These are phyloP conservation scores for Purshia tridentata DNA, from an alignment of 306 rosid genomes.

Conservation along the genomic window DNA sequence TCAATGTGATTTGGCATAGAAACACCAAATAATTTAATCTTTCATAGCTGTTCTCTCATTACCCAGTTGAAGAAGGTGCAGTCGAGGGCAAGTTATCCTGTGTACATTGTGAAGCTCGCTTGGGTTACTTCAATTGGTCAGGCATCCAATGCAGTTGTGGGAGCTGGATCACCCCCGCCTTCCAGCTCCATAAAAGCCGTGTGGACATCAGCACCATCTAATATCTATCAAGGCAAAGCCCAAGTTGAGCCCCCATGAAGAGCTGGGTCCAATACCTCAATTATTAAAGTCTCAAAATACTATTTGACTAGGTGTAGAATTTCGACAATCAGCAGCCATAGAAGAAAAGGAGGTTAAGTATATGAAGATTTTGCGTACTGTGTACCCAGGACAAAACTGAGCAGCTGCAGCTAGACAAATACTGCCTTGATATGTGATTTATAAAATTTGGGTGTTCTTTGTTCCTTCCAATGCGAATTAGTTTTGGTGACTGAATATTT, in stretches of 20 bases:
- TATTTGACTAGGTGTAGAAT: conserved; percentile 23
- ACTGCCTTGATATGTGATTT: conserved; percentile 23
- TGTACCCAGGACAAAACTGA: conserved; percentile 17
- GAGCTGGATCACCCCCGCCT: conserved; percentile 98
- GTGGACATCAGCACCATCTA: conserved; percentile 67
- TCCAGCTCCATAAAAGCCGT: conserved; percentile 89
- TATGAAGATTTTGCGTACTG: conserved; percentile 17
- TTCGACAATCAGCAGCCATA: conserved; percentile 22
- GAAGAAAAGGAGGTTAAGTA: conserved; percentile 10
- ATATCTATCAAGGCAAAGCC: conserved; percentile 18
- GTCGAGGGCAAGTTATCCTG: conserved; percentile 85
- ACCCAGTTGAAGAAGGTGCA: conserved; percentile 90
- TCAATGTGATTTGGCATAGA: conserved; percentile 5
- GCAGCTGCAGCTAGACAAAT: conserved; percentile 23
- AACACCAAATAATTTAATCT: conserved; percentile 1
- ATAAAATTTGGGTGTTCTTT: conserved; percentile 21
- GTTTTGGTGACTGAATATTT: conserved; percentile 3
- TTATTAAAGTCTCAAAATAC: conserved; percentile 17
- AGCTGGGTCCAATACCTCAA: conserved; percentile 13
- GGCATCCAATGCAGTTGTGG: conserved; percentile 98
- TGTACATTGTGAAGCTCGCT: conserved; percentile 85
- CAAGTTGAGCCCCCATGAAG: conserved; percentile 12
- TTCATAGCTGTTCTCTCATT: conserved; percentile 31
- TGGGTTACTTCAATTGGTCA: conserved; percentile 93
- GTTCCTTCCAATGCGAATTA: conserved; percentile 6